Percentiles rank a stretch among this genome's conserved stretches.
These are phyloP conservation scores for Diaporthe longicolla DNA, from an alignment of 2,329 filamentous ascomycete species.

Conservation along the genomic window DNA sequence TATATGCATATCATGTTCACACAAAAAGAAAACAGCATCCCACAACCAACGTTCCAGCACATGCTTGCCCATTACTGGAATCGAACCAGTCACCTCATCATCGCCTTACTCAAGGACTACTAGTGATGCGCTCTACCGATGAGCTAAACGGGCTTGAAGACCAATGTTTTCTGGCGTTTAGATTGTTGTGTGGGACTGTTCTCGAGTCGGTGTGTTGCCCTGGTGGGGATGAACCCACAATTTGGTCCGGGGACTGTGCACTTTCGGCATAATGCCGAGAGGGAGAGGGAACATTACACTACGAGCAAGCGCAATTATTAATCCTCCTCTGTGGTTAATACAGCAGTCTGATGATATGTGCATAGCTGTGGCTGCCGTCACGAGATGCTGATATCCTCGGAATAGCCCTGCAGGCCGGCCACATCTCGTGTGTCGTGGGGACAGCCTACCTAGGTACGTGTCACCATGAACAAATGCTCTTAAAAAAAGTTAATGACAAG, in stretches of 20 bases:
- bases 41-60: accelerated
- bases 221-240: constrained; percentile 13
- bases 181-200: not conserved
- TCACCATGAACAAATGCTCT: not conserved
- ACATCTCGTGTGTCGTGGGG: too few species aligned
- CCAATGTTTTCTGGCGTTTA: not conserved
- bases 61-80: constrained; percentile 24
- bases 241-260: not conserved
- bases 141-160: constrained; percentile 23
- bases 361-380: too few species aligned
- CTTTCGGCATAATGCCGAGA: not conserved
- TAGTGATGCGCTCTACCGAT: constrained; percentile 33
- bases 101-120: not conserved
- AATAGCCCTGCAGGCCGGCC: too few species aligned
- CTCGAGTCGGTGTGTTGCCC: constrained; percentile 14
- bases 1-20: not conserved
- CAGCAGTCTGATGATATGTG: too few species aligned
- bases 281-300: not conserved
- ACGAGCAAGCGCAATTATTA: too few species aligned
- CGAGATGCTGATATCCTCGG: too few species aligned
- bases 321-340: too few species aligned
- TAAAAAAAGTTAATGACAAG: not conserved
- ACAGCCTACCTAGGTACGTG: too few species aligned
- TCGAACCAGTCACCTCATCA: constrained; percentile 34
- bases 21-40: not conserved